Base-by-base conservation (phyloP, 2,329 filamentous ascomycete genomes). In the Lachnellula hyalina region DNA sequence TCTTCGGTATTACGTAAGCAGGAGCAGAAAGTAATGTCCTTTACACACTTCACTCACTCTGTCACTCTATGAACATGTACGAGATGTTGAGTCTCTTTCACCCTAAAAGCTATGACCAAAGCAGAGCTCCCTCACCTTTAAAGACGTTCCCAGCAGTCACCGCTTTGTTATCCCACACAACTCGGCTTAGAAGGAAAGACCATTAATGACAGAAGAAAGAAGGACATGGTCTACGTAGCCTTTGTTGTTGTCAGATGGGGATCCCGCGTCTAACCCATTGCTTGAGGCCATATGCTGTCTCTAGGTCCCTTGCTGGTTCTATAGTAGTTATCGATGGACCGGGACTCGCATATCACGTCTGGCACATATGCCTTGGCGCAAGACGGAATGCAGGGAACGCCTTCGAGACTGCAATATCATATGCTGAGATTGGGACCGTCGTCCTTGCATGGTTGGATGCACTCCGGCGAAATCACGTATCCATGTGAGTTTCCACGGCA, bases 291-390 rank as follows among this genome's bases (percentile, higher is more conserved):
- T 84, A 80, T 66, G 77, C 78, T 1, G 68, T 72, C 28, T 64
- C 70, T 17, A 69, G 68, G 7, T 61, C 67, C 11, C 70, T 87
- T 2, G 62, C 68, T 40, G 69, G 71, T 25, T 66, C 75, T 40
- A 64, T 64, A 5, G 71, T 80, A 19, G 77, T 82, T 45, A 82
- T 96, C 53, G 91, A 96, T 67, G 91, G 90, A 0, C 90, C 91
- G 4, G 85, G 84, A 2, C 73, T 96, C 25, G 88, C 90, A 1
- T 87, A 93, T 68, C 81, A 89, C 68, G 75, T 92, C 41, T 83
- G 87, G 57, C 74, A 83, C 49, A 71, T 82, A 17, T 79, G 84
- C 53, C 72, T 82, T 44, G 68, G 65, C 3, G 68, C 70, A 53
- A 70, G 68, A 55, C 63, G 69, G 28, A 55, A 56, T 17, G 65